Evolutionary conservation across 345 rosid species (phyloP), one percentile per base, ranked within the genome.

Genomic region (Dovyalis caffra): DNA sequence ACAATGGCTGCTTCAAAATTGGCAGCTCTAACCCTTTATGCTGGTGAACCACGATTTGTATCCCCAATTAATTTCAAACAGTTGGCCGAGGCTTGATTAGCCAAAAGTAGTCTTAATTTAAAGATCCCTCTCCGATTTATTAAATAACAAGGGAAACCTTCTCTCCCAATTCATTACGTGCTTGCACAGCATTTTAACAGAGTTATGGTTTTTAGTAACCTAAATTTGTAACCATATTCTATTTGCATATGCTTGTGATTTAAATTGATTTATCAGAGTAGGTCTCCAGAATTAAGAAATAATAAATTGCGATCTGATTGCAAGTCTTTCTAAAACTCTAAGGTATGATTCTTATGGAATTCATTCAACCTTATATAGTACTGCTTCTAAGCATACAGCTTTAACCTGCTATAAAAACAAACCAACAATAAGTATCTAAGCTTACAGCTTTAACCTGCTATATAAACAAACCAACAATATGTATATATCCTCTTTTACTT

Each of bases 61-160:
- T 1, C 82, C 8, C 90, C 93, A 5, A 81, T 88, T 16, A 88
- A 84, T 81, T 85, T 88, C 69, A 71, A 79, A 23, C 87, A 80
- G 65, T 71, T 86, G 79, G 87, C 87, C 11, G 57, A 60, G 16
- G 86, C 90, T 56, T 84, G 74, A 51, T 56, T 43, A n/a, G 26
- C 68, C 49, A 31, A 58, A 61, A 45, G 4, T 2, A 66, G 57
- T 33, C 67, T 31, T n/a, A n/a, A n/a, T 31, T 61, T 34, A 33
- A 25, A 25, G 11, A 29, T 16, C 32, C 25, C 14, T 12, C 26
- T 47, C 35, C 5, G 38, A 38, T 28, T 8, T 10, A 18, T 34
- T 21, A 64, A 4, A 12, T 11, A 57, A 35, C 25, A 21, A 70
- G n/a, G 20, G 33, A 56, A 57, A 8, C 45, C 9, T 25, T 34